Evolutionary conservation across 1,284 basidiomycete genomes (phyloP), one percentile per base, ranked within the genome.

Genomic region (Coniferiporia weirii): DNA sequence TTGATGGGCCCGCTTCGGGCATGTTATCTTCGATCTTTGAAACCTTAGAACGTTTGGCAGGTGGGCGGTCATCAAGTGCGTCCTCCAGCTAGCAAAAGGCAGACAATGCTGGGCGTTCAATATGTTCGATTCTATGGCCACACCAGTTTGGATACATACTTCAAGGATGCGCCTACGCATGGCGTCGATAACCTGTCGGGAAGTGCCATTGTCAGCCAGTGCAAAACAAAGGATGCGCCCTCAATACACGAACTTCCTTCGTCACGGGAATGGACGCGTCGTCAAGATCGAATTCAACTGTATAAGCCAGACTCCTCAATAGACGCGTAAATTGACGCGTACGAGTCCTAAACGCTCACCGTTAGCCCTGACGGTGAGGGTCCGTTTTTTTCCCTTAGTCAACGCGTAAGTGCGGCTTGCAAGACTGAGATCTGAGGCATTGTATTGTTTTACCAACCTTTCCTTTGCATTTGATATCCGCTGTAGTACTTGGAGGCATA

Each of bases 111-210:
- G 27, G 27, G 27, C 5, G 5, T 27, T 27, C 27, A 27, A 27
- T 27, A 27, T 27, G 27, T 27, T 5, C 27, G 3, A 27, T 27
- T 27, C 5, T 27, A 27, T 27, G 27, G 27, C 27, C 27, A 27
- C 27, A 27, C 27, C 5, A 27, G 27, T 5, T 27, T 27, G 27
- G 27, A 43, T 40, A 40, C 8, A 9, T 40, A 22, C 72, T 68
- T 74, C 66, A 10, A 77, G 59, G 44, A 76, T 74, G 45, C 75
- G 67, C 53, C 66, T 63, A 46, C 71, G 66, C 72, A 75, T 71
- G 6, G 76, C 74, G 36, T 72, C 71, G n/a, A 75, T 64, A 20
- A 75, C 67, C 70, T 72, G 52, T 27, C 27, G 19, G 52, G 34
- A 34, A 34, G 13, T 9, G 12, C 2, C 10, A 22, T 40, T 40